Evolutionary conservation across 352 stramenopile genomes (phyloP).

Genomic region (Phytophthora sojae): DNA sequence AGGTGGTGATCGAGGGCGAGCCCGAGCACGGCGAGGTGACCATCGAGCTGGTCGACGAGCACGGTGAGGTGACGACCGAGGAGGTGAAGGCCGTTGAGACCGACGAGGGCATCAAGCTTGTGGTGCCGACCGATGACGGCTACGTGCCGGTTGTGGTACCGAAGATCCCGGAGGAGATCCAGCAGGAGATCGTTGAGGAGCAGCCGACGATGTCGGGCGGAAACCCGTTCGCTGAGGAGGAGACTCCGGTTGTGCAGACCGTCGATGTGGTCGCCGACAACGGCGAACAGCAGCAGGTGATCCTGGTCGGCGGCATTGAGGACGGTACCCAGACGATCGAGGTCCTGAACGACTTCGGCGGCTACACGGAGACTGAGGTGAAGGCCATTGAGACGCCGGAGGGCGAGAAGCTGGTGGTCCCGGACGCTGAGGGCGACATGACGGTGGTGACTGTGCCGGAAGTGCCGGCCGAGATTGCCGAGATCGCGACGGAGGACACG

Average conservation of each 20-base stretch:
- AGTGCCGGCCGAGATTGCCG: slow-evolving; percentile 20
- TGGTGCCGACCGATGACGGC: not conserved
- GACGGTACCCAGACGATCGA: slow-evolving; percentile 13
- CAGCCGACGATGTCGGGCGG: too few species aligned
- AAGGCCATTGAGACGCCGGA: slow-evolving; percentile 8
- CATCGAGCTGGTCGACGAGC: slow-evolving; percentile 12
- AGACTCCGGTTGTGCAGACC: not conserved
- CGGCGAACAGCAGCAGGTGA: slow-evolving; percentile 14
- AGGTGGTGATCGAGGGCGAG: slow-evolving; percentile 18
- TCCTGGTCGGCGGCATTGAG: slow-evolving; percentile 8
- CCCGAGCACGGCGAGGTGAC: slow-evolving; percentile 18
- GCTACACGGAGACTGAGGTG: not conserved
- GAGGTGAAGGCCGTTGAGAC: not conserved
- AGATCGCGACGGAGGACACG: slow-evolving; percentile 1
- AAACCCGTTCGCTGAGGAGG: too few species aligned
- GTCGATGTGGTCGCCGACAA: not conserved
- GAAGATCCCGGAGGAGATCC: not conserved
- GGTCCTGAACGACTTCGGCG: slow-evolving; percentile 14
- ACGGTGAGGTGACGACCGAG: slow-evolving; percentile 9
- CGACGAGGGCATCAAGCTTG: too few species aligned
- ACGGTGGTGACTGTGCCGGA: slow-evolving; percentile 7
- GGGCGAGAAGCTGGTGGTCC: slow-evolving; percentile 3
- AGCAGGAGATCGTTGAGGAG: not conserved
- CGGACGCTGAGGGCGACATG: not conserved
- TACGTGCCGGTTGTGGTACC: not conserved